Percentiles rank a stretch among this genome's conserved stretches.
Evolutionary conservation across 169 alveolate species (phyloP).

Genomic region (Eimeria falciformis): DNA sequence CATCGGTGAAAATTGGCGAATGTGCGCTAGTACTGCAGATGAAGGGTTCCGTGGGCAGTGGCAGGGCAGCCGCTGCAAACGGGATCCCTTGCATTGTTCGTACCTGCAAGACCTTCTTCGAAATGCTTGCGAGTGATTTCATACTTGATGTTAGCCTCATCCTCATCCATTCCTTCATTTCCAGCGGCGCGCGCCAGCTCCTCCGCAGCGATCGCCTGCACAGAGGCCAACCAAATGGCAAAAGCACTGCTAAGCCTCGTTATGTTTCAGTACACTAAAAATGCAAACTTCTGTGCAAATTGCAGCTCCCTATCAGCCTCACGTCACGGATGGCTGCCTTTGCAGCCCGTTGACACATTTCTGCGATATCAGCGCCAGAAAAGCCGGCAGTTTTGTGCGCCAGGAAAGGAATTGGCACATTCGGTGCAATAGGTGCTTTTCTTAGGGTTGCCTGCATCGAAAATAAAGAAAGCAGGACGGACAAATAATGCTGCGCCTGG

Average conservation of each 20-base stretch:
- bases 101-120: constrained; percentile 97
- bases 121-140: constrained; percentile 98
- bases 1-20: too few species aligned
- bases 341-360: constrained; percentile 99
- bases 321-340: constrained; percentile 99
- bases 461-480: constrained; percentile 87
- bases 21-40: too few species aligned
- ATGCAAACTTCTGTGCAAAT: not conserved
- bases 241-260: not conserved
- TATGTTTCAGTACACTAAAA: not conserved
- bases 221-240: not conserved
- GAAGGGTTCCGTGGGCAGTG: too few species aligned
- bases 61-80: too few species aligned
- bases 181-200: constrained; percentile 83
- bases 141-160: constrained; percentile 92
- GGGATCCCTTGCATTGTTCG: not conserved
- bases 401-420: constrained; percentile 97
- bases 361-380: constrained; percentile 99
- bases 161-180: constrained; percentile 84
- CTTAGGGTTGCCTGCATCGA: constrained; percentile 93
- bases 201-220: constrained; percentile 87
- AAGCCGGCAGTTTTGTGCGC: constrained; percentile 99
- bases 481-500: constrained; percentile 22
- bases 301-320: constrained; percentile 82
- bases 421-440: constrained; percentile 98